These are phyloP conservation scores for Candida awuae DNA, from an alignment of 805 yeast species.

Conservation along the genomic window DNA sequence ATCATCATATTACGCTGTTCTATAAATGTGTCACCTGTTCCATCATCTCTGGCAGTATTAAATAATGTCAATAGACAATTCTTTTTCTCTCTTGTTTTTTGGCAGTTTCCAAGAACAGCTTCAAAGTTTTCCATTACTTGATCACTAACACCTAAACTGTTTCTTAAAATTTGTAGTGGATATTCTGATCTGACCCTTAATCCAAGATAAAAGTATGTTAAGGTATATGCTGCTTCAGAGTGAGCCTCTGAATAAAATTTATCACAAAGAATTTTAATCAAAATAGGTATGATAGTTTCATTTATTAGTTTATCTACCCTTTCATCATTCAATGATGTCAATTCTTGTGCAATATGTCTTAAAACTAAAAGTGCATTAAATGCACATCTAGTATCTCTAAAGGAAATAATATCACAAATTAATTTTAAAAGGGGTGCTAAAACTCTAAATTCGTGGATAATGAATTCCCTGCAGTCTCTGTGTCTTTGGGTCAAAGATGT, in stretches of 20 bases:
- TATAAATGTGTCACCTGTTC: constrained; percentile 25
- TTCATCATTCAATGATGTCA: constrained; percentile 53
- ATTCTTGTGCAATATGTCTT: constrained; percentile 62
- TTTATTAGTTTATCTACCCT: constrained; percentile 67
- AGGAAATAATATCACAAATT: constrained; percentile 66
- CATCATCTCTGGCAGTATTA: constrained; percentile 42
- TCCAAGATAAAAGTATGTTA: constrained; percentile 71
- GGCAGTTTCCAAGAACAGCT: constrained; percentile 50
- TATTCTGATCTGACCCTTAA: constrained; percentile 60
- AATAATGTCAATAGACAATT: constrained; percentile 71
- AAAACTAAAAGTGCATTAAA: constrained; percentile 81
- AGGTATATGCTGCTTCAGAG: constrained; percentile 83
- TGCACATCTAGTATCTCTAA: constrained; percentile 87
- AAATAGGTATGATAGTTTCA: constrained; percentile 59
- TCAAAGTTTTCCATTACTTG: constrained; percentile 60
- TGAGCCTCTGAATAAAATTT: constrained; percentile 80
- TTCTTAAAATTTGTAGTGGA: constrained; percentile 54
- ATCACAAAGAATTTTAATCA: constrained; percentile 60
- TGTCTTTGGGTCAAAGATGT: constrained; percentile 47
- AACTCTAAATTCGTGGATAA: constrained; percentile 54
- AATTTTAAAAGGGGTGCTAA: constrained; percentile 73
- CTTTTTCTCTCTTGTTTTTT: constrained; percentile 70
- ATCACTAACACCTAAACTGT: constrained; percentile 42
- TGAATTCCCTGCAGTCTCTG: constrained; percentile 54
- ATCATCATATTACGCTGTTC: constrained; percentile 13